Conservation (phyloP, 1,139 yeast species). For the Taphrina pruni region DNA sequence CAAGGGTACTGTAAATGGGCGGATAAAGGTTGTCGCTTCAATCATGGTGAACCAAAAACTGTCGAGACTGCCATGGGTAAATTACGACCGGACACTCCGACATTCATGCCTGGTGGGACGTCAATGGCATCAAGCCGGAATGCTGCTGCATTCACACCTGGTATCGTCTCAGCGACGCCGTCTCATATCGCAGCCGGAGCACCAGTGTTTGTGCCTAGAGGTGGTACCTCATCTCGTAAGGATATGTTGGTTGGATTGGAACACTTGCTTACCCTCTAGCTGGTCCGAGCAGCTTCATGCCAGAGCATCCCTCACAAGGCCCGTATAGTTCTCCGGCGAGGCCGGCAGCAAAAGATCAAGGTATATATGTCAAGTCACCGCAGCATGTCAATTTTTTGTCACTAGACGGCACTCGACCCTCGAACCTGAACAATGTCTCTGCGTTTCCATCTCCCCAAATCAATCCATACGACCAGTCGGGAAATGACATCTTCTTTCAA, state of each 20-base stretch:
- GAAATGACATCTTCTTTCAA: slow-evolving; percentile 44
- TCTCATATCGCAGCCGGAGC: slow-evolving; percentile 36
- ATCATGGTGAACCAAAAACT: slow-evolving; percentile 57
- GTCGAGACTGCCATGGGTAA: slow-evolving; percentile 11
- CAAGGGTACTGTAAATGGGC: slow-evolving; percentile 81
- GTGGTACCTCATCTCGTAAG: slow-evolving; percentile 18
- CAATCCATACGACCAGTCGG: slow-evolving; percentile 24
- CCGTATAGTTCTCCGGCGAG: slow-evolving; percentile 14
- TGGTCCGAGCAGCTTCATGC: slow-evolving; percentile 2
- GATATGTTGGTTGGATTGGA: not conserved
- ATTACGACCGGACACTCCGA: slow-evolving; percentile 60
- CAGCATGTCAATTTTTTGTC: slow-evolving; percentile 13
- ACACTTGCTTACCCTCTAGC: not conserved
- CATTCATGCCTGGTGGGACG: slow-evolving; percentile 61
- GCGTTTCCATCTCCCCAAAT: slow-evolving; percentile 38
- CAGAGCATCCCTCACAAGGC: slow-evolving; percentile 7
- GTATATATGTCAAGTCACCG: slow-evolving; percentile 9
- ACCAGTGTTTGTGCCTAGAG: slow-evolving; percentile 44
- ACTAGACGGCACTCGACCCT: slow-evolving; percentile 7
- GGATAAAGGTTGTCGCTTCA: slow-evolving; percentile 85
- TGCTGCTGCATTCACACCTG: slow-evolving; percentile 16
- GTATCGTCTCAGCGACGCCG: not conserved
- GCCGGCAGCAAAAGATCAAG: not conserved
- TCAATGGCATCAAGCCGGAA: slow-evolving; percentile 8
- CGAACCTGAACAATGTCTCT: slow-evolving; percentile 26